Evolutionary conservation across 1,284 basidiomycete genomes (phyloP).

Genomic region (Apiotrichum veenhuisii): DNA sequence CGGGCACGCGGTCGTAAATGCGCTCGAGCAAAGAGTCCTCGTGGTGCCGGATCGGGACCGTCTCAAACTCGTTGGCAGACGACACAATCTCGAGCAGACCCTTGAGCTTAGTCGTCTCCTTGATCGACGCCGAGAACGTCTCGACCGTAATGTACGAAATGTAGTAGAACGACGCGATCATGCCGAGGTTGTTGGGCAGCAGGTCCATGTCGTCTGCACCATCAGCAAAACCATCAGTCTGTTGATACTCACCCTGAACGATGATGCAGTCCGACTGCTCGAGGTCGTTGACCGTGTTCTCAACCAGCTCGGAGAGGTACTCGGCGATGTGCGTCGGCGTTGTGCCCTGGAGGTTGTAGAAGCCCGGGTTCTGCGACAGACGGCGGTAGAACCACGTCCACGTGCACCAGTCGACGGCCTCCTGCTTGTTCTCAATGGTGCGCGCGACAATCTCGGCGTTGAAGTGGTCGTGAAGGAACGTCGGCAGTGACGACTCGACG

Average conservation of each 20-base stretch:
- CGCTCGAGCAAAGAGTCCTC: conserved; percentile 75
- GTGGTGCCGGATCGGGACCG: conserved; percentile 87
- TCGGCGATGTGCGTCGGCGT: conserved; percentile 90
- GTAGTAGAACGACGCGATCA: conserved; percentile 77
- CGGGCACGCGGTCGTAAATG: conserved; percentile 95
- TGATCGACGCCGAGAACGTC: conserved; percentile 92
- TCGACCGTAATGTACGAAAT: conserved; percentile 86
- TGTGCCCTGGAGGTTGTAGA: conserved; percentile 91
- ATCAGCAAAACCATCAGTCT: conserved; percentile 11
- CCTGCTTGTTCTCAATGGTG: conserved; percentile 98
- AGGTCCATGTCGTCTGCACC: conserved; percentile 91
- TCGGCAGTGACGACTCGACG: conserved; percentile 88
- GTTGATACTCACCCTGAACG: conserved; percentile 61
- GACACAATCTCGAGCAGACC: conserved; percentile 93
- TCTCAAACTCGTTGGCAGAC: conserved; percentile 93
- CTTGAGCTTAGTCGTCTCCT: conserved; percentile 95
- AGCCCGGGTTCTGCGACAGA: conserved; percentile 82
- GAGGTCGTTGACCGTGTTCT: conserved; percentile 84
- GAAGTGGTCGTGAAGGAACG: conserved; percentile 92
- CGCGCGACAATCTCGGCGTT: conserved; percentile 96
- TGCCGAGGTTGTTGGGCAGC: conserved; percentile 83
- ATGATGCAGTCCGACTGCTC: conserved; percentile 92
- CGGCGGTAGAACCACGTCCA: conserved; percentile 75
- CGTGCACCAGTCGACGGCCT: conserved; percentile 70
- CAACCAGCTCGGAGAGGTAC: conserved; percentile 92